phyloP scores from a whole-genome alignment of 768 basidiomycete genomes.

The Mrakia blollopis region DNA sequence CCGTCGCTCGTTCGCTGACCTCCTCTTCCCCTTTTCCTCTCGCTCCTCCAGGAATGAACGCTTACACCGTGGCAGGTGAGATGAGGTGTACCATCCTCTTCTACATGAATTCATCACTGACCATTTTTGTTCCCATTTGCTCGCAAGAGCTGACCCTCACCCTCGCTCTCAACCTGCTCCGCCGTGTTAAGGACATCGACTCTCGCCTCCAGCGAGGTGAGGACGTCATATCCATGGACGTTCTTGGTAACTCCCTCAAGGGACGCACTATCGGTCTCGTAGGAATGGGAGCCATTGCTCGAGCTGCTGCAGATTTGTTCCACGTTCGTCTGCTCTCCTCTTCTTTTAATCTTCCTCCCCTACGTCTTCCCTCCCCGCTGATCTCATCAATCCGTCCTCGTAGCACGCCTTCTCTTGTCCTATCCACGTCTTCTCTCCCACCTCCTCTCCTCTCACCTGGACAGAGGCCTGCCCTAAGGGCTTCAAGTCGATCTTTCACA shows the following conservation, averaged over 20 bases:
- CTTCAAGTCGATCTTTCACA: constrained; percentile 62
- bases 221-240: constrained; percentile 17
- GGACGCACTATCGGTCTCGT: constrained; percentile 27
- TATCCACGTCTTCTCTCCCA: constrained; percentile 27
- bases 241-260: constrained; percentile 14
- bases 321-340: constrained; percentile 20
- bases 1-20: background rate
- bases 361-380: background rate
- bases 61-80: constrained; percentile 21
- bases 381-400: background rate
- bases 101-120: background rate
- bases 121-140: background rate
- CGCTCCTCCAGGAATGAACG: constrained; percentile 13
- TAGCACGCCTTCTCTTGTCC: constrained; percentile 20
- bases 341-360: background rate
- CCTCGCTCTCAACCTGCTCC: constrained; percentile 21
- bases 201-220: background rate
- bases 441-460: constrained; percentile 10
- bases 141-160: constrained; percentile 17
- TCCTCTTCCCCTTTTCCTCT: background rate
- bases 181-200: constrained; percentile 19
- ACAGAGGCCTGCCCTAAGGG: constrained; percentile 32
- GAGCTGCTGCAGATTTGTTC: constrained; percentile 22
- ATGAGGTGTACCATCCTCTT: background rate
- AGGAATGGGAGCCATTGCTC: constrained; percentile 33